phyloP scores from a whole-genome alignment of 1,139 yeast species.

The Eremothecium cymbalariae region DNA sequence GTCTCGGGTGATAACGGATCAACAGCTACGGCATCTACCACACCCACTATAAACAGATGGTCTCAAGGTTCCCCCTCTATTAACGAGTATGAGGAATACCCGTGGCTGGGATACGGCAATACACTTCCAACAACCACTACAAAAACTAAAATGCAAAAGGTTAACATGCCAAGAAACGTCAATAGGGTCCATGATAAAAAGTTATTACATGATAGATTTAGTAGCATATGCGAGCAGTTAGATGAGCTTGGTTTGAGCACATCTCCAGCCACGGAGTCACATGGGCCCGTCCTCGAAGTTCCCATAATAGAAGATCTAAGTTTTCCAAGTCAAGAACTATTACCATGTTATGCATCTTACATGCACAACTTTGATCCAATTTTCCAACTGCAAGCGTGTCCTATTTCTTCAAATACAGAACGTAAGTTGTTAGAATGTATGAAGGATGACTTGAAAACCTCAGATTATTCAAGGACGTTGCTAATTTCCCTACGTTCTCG shows the following conservation, averaged over 20 bases:
- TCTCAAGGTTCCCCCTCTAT: conserved; percentile 30
- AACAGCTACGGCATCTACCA: conserved; percentile 1
- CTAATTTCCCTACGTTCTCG: conserved; percentile 46
- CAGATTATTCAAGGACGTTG: conserved; percentile 26
- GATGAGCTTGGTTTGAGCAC: conserved; percentile 4
- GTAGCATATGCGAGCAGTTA: conserved; percentile 10
- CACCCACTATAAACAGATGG: conserved; percentile 3
- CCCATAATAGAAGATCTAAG: conserved; percentile 7
- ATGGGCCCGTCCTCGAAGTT: conserved; percentile 25
- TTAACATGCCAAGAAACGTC: conserved; percentile 22
- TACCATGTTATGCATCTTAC: conserved; percentile 27
- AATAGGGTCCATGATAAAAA: conserved; percentile 21
- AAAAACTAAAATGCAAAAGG: conserved; percentile 14
- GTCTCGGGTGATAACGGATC: conserved; percentile 6
- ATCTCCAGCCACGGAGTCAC: conserved; percentile 12
- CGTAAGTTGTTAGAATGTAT: conserved; percentile 44
- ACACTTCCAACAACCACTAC: conserved; percentile 1
- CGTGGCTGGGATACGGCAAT: conserved; percentile 27
- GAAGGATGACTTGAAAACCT: conserved; percentile 43
- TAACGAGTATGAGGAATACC: conserved; percentile 29
- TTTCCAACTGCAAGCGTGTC: conserved; percentile 35
- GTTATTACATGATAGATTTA: conserved; percentile 22
- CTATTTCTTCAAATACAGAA: conserved; percentile 43
- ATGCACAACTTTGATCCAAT: conserved; percentile 27
- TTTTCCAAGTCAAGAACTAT: conserved; percentile 16